A percentile compares a stretch with the other conserved stretches of the same genome.
phyloP scores from a whole-genome alignment of 306 rosid species.

The Lathyrus sativus region DNA sequence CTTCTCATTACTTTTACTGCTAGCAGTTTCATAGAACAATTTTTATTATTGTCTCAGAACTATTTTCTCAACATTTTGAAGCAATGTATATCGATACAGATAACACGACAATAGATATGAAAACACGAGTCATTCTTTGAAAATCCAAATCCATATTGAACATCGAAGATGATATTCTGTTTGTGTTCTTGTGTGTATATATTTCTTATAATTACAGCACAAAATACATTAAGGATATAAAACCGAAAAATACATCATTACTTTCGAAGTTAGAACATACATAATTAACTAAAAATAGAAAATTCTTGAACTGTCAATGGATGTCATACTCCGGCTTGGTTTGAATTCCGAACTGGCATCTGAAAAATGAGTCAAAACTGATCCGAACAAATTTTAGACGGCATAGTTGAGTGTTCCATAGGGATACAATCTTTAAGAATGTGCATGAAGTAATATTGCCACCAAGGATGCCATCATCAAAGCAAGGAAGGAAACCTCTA shows the following conservation, averaged over 20 bases:
- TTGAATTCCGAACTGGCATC: constrained; percentile 30
- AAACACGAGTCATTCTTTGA: constrained; percentile 26
- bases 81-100: constrained; percentile 28
- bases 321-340: constrained; percentile 34
- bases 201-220: constrained; percentile 31
- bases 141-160: constrained; percentile 8
- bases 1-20: constrained; percentile 51
- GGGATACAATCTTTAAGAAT: constrained; percentile 33
- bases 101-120: constrained; percentile 19
- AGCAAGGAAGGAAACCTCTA: constrained; percentile 44
- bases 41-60: constrained; percentile 22
- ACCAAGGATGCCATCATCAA: constrained; percentile 45
- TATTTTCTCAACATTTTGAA: constrained; percentile 45
- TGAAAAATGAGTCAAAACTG: constrained; percentile 36
- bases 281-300: constrained; percentile 34
- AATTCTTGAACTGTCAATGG: constrained; percentile 24
- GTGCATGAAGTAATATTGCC: constrained; percentile 44
- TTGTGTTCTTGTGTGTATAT: constrained; percentile 22
- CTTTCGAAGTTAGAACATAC: constrained; percentile 32
- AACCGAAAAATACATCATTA: constrained; percentile 26
- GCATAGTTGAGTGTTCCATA: background rate
- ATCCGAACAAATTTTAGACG: constrained; percentile 18
- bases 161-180: background rate
- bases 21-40: constrained; percentile 51
- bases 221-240: constrained; percentile 17